These are phyloP conservation scores for Melastoma candidum DNA, from an alignment of 441 rosid species.

Conservation along the genomic window DNA sequence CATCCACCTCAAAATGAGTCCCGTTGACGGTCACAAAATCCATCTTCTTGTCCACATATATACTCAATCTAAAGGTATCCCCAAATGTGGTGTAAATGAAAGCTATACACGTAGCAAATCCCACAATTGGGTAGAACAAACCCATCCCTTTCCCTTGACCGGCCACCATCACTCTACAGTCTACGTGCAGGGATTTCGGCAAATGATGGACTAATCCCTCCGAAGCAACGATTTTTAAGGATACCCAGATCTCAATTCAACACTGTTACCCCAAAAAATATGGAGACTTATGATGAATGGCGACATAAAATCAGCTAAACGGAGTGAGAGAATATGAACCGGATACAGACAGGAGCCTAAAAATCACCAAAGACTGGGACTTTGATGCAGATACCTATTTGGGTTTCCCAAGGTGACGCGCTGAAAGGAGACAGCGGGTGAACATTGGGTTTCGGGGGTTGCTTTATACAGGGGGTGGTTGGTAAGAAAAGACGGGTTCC, in stretches of 20 bases:
- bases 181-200: no score
- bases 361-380: no score
- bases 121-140: conserved; percentile 52
- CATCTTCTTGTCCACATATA: conserved; percentile 25
- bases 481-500: no score
- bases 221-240: not conserved
- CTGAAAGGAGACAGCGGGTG: no score
- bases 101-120: conserved; percentile 63
- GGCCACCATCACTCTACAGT: conserved; percentile 27
- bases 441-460: no score
- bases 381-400: no score
- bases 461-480: no score
- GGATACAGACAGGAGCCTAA: no score
- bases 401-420: no score
- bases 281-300: not conserved
- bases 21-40: conserved; percentile 66
- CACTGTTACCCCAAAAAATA: not conserved
- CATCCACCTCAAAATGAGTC: conserved; percentile 58
- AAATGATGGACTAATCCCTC: no score
- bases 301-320: no score
- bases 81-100: conserved; percentile 64
- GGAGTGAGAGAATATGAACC: no score
- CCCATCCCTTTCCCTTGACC: conserved; percentile 63
- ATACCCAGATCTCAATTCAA: not conserved
- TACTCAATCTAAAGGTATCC: conserved; percentile 36